These are phyloP conservation scores for Tardiomyces blankii DNA, from an alignment of 1,139 yeast genomes.

Conservation along the genomic window DNA sequence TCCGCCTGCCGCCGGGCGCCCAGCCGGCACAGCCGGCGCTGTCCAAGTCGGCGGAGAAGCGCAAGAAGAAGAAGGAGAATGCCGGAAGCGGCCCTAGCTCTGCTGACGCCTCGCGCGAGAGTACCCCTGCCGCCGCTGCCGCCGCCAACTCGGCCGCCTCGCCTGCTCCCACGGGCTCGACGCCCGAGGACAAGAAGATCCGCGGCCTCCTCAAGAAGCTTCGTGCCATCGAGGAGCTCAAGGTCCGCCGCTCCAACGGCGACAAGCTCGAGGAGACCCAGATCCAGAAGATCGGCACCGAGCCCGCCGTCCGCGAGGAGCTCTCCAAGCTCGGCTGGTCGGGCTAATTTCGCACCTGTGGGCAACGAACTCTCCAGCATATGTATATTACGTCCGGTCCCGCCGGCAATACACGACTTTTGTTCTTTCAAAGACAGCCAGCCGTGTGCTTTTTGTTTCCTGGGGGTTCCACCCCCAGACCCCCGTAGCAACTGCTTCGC, in stretches of 20 bases:
- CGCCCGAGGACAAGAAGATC: conserved; percentile 79
- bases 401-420: neutral
- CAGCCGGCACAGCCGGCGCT: conserved; percentile 25
- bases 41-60: conserved; percentile 58
- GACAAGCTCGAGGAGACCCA: conserved; percentile 91
- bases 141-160: conserved; percentile 17
- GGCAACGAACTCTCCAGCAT: neutral
- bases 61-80: conserved; percentile 70
- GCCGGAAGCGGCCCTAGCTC: conserved; percentile 9
- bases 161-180: conserved; percentile 14
- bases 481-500: too few relatives aligned
- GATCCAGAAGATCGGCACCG: conserved; percentile 78
- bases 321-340: conserved; percentile 66
- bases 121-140: conserved; percentile 1
- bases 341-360: conserved; percentile 6
- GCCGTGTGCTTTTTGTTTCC: too few relatives aligned
- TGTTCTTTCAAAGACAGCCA: too few relatives aligned
- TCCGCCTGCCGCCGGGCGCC: conserved; percentile 28
- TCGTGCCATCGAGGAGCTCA: conserved; percentile 85
- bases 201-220: conserved; percentile 84
- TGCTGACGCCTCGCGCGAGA: neutral
- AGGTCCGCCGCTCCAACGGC: conserved; percentile 73
- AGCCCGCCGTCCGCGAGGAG: conserved; percentile 65
- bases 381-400: neutral
- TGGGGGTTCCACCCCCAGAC: too few relatives aligned